phyloP scores from a whole-genome alignment of 2,329 filamentous ascomycete genomes.

The Xylariaceae sp. region DNA sequence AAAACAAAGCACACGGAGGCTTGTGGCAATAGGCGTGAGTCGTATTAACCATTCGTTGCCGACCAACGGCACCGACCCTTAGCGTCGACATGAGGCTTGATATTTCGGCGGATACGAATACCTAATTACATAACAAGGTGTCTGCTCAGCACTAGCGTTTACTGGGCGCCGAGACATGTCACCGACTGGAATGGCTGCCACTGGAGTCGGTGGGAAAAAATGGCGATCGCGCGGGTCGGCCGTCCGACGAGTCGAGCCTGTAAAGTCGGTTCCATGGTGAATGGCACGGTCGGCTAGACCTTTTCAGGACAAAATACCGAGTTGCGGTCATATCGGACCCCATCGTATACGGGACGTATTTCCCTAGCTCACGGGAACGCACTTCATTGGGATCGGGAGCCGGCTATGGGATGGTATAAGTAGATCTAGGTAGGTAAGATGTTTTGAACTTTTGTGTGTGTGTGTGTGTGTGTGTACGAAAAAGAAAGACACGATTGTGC shows the following conservation, averaged over 20 bases:
- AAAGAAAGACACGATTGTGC: too few species aligned
- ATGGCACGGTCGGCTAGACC: slow-evolving; percentile 23
- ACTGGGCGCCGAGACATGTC: neutral
- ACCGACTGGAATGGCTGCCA: neutral
- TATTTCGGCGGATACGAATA: neutral
- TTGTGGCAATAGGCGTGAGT: neutral
- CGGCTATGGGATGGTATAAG: neutral
- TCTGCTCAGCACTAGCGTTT: neutral
- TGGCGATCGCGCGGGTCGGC: neutral
- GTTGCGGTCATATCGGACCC: neutral
- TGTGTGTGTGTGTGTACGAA: neutral
- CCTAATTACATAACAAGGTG: neutral
- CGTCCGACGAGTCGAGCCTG: neutral
- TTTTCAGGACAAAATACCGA: slow-evolving; percentile 27
- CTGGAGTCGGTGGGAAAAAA: neutral
- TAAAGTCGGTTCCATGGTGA: slow-evolving; percentile 2
- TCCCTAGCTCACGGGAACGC: neutral
- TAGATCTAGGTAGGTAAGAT: neutral
- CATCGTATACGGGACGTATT: neutral
- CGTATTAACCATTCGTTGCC: neutral
- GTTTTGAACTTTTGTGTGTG: neutral
- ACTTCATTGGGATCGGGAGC: neutral
- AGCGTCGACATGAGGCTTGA: slow-evolving; percentile 1
- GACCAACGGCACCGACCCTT: neutral
- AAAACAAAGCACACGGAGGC: neutral